Conservation (phyloP, 2,329 filamentous ascomycete species). For the Bipolaris cookei region DNA sequence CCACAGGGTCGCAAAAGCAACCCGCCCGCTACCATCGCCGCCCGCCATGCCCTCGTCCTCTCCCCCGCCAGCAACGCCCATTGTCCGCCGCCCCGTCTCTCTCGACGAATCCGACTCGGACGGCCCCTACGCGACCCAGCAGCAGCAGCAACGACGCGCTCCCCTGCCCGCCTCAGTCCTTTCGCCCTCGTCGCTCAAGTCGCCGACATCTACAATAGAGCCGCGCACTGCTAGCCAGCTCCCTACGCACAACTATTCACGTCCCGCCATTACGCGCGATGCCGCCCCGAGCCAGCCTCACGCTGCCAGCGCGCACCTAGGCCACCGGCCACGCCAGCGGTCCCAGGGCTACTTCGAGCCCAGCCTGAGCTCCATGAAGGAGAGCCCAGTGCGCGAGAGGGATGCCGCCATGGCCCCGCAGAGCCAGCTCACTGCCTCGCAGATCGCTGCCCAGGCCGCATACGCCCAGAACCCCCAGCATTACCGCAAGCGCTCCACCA, state of each 20-base stretch:
- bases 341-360: slow-evolving; percentile 80
- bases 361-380: slow-evolving; percentile 65
- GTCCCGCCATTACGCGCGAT: slow-evolving; percentile 49
- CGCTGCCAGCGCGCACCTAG: slow-evolving; percentile 49
- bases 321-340: slow-evolving; percentile 69
- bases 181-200: slow-evolving; percentile 28
- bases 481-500: slow-evolving; percentile 74
- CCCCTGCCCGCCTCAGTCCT: slow-evolving; percentile 42
- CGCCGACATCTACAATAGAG: slow-evolving; percentile 7
- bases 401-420: slow-evolving; percentile 52
- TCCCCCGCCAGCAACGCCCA: slow-evolving; percentile 44
- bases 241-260: slow-evolving; percentile 46
- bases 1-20: slow-evolving; percentile 14
- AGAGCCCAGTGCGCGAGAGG: slow-evolving; percentile 55
- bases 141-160: slow-evolving; percentile 43
- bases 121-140: slow-evolving; percentile 49
- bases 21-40: slow-evolving; percentile 6
- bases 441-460: slow-evolving; percentile 80
- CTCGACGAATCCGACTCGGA: slow-evolving; percentile 50
- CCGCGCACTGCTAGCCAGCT: slow-evolving; percentile 27
- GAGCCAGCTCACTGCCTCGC: slow-evolving; percentile 65
- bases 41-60: slow-evolving; percentile 41
- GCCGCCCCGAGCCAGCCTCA: slow-evolving; percentile 34
- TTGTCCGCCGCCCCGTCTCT: slow-evolving; percentile 32
- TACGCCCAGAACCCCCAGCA: slow-evolving; percentile 67